Base-by-base conservation (phyloP, 192 early-diverging fungal species). In the Podila minutissima region DNA sequence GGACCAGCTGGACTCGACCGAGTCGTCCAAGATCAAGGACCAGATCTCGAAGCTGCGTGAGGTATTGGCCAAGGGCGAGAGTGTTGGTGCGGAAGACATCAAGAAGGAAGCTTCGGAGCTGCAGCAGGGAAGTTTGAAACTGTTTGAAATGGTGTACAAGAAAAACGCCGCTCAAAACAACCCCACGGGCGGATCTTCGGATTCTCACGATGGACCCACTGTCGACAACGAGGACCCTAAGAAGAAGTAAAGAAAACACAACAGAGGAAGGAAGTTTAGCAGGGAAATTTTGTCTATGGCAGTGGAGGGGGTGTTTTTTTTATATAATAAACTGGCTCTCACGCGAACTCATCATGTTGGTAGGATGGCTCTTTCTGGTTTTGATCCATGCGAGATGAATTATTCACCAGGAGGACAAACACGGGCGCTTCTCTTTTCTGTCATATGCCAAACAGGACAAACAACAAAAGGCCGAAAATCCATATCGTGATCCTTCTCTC, bases 71-170 rank as follows among this genome's bases (percentile, higher is more conserved):
- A 90, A 95, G 88, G 93, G 91, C 19, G 87, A 93, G 61, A 84
- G 75, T 24, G 74, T 92, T 46, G 90, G 89, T 37, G 89, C 94
- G 20, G 97, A 99, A 68, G 91, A 96, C 28, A 91, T 99, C 84
- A 97, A 95, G 91, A 85, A 90, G 84, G 92, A 97, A 86, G 85
- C 90, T 41, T 88, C 87, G 66, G 96, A 94, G 61, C 81, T 98
- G 71, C 97, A 99, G 88, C 91, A 93, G 82, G 92, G 89, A 15
- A 91, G 91, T 65, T 85, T 99, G 67, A 99, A 99, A 89, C 89
- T 99, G 62, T 99, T 99, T 77, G 95, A 99, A 91, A 92, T 95
- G 91, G 95, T 95, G 17, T 98, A 99, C 92, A 96, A 98, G 92
- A 93, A 92, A 75, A 69, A 69, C 20, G 49, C 70, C 5, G 57